Evolutionary conservation across 768 basidiomycete species (phyloP).

Genomic region (Mycena olivaceomarginata): DNA sequence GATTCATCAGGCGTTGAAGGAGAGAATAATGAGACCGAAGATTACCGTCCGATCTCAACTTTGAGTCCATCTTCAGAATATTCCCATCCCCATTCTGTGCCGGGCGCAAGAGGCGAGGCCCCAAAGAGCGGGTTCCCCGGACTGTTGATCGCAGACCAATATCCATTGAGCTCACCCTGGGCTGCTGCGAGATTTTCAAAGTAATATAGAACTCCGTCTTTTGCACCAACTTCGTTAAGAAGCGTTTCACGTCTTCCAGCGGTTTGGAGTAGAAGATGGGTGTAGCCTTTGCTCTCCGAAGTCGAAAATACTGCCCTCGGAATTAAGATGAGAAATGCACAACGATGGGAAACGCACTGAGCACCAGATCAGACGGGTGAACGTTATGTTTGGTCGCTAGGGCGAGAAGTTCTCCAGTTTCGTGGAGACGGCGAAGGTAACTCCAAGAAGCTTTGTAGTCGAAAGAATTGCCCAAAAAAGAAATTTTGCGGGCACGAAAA

Average conservation of each 20-base stretch:
- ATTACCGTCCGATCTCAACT: slow-evolving; percentile 24
- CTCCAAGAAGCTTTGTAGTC: slow-evolving; percentile 5
- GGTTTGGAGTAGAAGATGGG: slow-evolving; percentile 3
- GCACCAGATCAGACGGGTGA: background rate
- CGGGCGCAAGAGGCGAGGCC: background rate
- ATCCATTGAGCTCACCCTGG: slow-evolving; percentile 5
- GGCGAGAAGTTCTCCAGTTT: too few relatives aligned
- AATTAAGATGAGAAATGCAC: background rate
- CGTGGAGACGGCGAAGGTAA: slow-evolving; percentile 10
- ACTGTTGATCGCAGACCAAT: slow-evolving; percentile 5
- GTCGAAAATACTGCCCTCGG: slow-evolving; percentile 6
- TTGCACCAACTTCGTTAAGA: too few relatives aligned
- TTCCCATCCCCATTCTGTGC: slow-evolving; percentile 29
- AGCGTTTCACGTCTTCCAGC: background rate
- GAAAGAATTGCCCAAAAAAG: slow-evolving; percentile 20
- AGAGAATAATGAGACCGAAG: background rate
- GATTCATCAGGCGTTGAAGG: background rate
- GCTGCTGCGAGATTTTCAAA: slow-evolving; percentile 21
- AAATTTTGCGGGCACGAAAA: background rate
- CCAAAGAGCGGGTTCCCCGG: slow-evolving; percentile 19
- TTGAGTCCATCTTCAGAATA: slow-evolving; percentile 4
- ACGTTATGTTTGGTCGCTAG: background rate
- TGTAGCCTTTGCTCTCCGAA: slow-evolving; percentile 8
- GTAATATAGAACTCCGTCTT: slow-evolving; percentile 4
- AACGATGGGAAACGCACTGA: slow-evolving; percentile 1